phyloP scores from a whole-genome alignment of 768 basidiomycete species.

The Lactifluus hygrophoroides region DNA sequence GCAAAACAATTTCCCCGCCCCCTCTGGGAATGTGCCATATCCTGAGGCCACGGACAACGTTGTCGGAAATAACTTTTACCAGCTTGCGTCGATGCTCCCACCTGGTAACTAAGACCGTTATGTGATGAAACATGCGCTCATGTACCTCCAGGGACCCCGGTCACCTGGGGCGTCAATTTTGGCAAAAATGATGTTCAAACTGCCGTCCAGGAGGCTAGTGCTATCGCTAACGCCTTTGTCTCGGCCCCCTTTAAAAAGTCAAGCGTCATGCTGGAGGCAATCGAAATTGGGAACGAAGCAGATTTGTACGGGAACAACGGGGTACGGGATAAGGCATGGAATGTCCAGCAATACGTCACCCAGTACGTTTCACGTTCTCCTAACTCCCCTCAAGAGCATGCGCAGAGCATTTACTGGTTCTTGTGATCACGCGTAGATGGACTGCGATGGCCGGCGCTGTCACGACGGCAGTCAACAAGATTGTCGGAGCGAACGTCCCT shows the following conservation, averaged over 20 bases:
- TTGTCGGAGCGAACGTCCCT: slow-evolving; percentile 33
- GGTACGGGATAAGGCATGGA: slow-evolving; percentile 33
- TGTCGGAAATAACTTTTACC: slow-evolving; percentile 51
- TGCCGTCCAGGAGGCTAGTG: slow-evolving; percentile 38
- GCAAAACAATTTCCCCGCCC: slow-evolving; percentile 42
- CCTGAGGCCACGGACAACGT: slow-evolving; percentile 57
- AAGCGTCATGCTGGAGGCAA: slow-evolving; percentile 43
- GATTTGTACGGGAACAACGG: slow-evolving; percentile 46
- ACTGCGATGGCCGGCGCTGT: slow-evolving; percentile 42
- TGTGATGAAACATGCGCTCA: background rate
- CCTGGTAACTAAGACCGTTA: slow-evolving; percentile 28
- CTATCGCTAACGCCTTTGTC: slow-evolving; percentile 43
- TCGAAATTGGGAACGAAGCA: slow-evolving; percentile 57
- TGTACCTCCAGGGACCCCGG: slow-evolving; percentile 40
- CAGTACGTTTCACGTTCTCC: slow-evolving; percentile 32
- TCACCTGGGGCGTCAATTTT: slow-evolving; percentile 64
- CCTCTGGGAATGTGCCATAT: slow-evolving; percentile 45
- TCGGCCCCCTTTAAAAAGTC: slow-evolving; percentile 31
- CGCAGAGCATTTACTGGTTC: background rate
- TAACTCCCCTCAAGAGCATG: no score
- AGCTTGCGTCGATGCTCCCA: slow-evolving; percentile 44
- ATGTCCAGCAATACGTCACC: slow-evolving; percentile 36
- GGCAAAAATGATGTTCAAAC: slow-evolving; percentile 33
- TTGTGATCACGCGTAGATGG: slow-evolving; percentile 37
- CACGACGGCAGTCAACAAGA: slow-evolving; percentile 30